Percentiles rank a stretch among this genome's conserved stretches.
Conservation (phyloP, 177 flowering plant genomes). For the Vitis hybrid region DNA sequence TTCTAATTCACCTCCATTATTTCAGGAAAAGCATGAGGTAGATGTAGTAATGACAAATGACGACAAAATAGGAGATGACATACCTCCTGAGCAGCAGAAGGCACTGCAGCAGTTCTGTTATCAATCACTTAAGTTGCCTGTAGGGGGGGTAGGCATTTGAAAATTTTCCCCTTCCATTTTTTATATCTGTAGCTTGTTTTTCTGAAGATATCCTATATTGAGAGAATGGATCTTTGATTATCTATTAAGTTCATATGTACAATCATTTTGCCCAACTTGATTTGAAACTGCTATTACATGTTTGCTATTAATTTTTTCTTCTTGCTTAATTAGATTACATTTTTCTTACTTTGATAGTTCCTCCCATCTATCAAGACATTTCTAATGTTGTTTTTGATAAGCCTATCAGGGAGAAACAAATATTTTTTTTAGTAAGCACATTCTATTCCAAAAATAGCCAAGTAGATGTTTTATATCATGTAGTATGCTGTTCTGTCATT, state of each 20-base stretch:
- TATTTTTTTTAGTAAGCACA: no score
- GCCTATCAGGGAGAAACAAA: no score
- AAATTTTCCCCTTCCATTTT: not conserved
- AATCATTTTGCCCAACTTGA: not conserved
- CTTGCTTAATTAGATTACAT: not conserved
- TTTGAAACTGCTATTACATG: constrained; percentile 1
- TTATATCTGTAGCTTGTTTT: not conserved
- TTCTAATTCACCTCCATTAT: not conserved
- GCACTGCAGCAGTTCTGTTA: constrained; percentile 64
- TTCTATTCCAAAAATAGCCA: no score
- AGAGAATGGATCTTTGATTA: not conserved
- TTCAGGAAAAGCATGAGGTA: constrained; percentile 56
- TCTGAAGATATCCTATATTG: no score
- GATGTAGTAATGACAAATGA: constrained; percentile 76
- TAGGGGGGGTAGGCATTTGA: constrained; percentile 54
- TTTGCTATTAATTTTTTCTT: not conserved
- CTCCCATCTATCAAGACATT: not conserved
- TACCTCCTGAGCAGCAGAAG: constrained; percentile 76
- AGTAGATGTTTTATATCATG: no score
- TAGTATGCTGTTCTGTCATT: no score
- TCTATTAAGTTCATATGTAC: not conserved
- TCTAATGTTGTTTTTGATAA: not conserved
- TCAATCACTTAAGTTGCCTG: constrained; percentile 50
- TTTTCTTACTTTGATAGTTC: not conserved
- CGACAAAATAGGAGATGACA: constrained; percentile 87